phyloP scores from a whole-genome alignment of 1,284 basidiomycete species.

The Dichomitus squalens region DNA sequence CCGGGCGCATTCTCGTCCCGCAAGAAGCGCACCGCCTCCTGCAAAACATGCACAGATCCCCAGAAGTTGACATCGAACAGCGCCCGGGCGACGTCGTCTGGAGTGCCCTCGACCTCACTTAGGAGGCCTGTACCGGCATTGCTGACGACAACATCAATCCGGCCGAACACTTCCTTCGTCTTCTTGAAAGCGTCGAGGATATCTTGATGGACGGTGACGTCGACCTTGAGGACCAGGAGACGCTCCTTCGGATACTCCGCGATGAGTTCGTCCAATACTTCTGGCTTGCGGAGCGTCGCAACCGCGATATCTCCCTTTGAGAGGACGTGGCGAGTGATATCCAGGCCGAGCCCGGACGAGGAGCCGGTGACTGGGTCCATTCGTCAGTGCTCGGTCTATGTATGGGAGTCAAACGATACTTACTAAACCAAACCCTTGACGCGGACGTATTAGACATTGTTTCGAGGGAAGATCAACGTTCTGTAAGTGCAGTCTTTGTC shows the following conservation, averaged over 20 bases:
- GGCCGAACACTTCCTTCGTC: slow-evolving; percentile 38
- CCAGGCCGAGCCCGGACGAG: slow-evolving; percentile 37
- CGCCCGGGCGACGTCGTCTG: slow-evolving; percentile 23
- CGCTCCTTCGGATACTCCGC: slow-evolving; percentile 17
- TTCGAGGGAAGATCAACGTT: neutral
- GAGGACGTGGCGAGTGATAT: slow-evolving; percentile 29
- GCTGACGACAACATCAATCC: slow-evolving; percentile 46
- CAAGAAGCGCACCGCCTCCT: slow-evolving; percentile 24
- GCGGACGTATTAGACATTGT: neutral
- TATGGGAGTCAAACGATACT: neutral
- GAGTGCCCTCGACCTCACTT: slow-evolving; percentile 32
- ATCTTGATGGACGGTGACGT: slow-evolving; percentile 38
- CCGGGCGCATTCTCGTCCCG: slow-evolving; percentile 31
- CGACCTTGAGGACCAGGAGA: slow-evolving; percentile 42
- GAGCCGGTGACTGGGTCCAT: slow-evolving; percentile 32
- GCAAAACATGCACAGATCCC: slow-evolving; percentile 27
- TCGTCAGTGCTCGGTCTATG: neutral
- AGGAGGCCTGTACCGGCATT: slow-evolving; percentile 38
- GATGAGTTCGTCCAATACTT: slow-evolving; percentile 26
- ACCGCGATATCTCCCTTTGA: slow-evolving; percentile 34
- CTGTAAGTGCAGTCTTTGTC: neutral
- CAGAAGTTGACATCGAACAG: slow-evolving; percentile 31
- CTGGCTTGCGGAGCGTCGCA: slow-evolving; percentile 35
- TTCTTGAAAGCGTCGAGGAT: slow-evolving; percentile 36
- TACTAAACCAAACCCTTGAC: slow-evolving; percentile 2